Base-by-base conservation (phyloP, 176 grass and related monocot species). In the Lolium multiflorum region DNA sequence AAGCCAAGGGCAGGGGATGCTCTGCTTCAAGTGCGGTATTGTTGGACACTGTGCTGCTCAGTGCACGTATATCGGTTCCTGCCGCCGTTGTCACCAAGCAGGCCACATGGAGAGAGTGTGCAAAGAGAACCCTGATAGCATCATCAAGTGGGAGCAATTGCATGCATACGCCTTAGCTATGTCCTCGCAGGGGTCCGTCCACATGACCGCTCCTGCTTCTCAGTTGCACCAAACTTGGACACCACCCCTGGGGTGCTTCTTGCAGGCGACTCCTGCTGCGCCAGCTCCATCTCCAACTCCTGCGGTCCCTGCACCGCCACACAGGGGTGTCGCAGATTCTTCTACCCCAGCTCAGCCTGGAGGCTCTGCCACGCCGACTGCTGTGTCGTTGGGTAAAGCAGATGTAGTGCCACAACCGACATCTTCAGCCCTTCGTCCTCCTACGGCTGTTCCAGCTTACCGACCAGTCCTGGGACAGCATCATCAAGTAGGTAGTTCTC, bases 351-450 rank as follows among this genome's bases (percentile, higher is more conserved):
- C 22, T 75, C 72, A 52, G 13, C 49, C 72, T 51, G 72, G 72
- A 75, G 47, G 51, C 47, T 51, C 15, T 9, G 22, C 49, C 73
- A 76, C 26, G 26, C 73, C 8, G 15, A 20, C 73, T 18, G 49
- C 73, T 52, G 15, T 52, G 25, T 55, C 25, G 50, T 55, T 76
- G 49, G 25, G 49, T 76, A 76, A 54, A 76, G 15, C 48, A 76
- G 48, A 76, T 15, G 4, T 20, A 14, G 13, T 75, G 72, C 16
- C 24, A 2, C 72, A 75, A 52, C 72, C 7, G 7, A 28, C 22
- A 75, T 51, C 22, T 75, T 75, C 72, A 75, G 72, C 47, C 47
- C 71, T 21, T 74, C 72, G 15, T 28, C 72, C 72, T 51, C 72
- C 47, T 51, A 52, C 14, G 13, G 14, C 46, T 7, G 22, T 16